These are phyloP conservation scores for Myotisia sp. DNA, from an alignment of 2,329 filamentous ascomycete genomes.

Conservation along the genomic window DNA sequence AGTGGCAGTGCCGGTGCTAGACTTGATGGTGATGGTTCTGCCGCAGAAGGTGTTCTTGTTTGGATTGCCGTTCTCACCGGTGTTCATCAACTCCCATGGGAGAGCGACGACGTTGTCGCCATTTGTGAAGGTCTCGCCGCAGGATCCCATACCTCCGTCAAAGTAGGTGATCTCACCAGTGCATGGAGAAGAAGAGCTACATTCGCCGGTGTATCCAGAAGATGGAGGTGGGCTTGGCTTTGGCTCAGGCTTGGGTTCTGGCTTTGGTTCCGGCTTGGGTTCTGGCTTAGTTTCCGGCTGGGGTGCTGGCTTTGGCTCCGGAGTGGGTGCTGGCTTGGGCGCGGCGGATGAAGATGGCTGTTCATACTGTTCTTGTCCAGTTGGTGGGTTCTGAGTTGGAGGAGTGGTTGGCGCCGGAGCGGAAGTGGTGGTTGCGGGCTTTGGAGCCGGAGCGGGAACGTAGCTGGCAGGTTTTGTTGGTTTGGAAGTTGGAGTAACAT, in stretches of 20 bases:
- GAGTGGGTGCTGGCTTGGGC: constrained; percentile 11
- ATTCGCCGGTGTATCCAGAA: constrained; percentile 13
- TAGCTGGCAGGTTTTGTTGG: constrained; percentile 3
- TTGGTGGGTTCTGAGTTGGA: too few species aligned
- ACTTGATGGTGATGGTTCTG: constrained; percentile 49
- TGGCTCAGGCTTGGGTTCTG: constrained; percentile 3
- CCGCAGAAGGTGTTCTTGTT: too few species aligned
- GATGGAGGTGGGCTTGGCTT: constrained; percentile 5
- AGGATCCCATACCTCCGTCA: constrained; percentile 52
- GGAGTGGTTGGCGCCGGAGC: constrained; percentile 8
- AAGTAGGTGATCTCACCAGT: constrained; percentile 63
- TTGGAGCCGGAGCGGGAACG: constrained; percentile 6
- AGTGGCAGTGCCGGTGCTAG: constrained; percentile 43
- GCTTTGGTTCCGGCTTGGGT: constrained; percentile 7
- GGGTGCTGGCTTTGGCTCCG: constrained; percentile 6
- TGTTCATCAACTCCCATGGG: constrained; percentile 49
- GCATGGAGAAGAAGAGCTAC: constrained; percentile 18
- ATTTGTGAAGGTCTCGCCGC: constrained; percentile 49
- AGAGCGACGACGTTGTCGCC: constrained; percentile 55
- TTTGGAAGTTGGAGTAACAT: too few species aligned
- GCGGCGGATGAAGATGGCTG: constrained; percentile 1
- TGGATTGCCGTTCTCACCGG: constrained; percentile 50
- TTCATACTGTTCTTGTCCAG: too few species aligned
- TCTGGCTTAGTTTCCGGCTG: constrained; percentile 8
- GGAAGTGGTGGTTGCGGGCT: constrained; percentile 5